Evolutionary conservation across 2,329 filamentous ascomycete genomes (phyloP).

Genomic region (Pseudogymnoascus verrucosus): DNA sequence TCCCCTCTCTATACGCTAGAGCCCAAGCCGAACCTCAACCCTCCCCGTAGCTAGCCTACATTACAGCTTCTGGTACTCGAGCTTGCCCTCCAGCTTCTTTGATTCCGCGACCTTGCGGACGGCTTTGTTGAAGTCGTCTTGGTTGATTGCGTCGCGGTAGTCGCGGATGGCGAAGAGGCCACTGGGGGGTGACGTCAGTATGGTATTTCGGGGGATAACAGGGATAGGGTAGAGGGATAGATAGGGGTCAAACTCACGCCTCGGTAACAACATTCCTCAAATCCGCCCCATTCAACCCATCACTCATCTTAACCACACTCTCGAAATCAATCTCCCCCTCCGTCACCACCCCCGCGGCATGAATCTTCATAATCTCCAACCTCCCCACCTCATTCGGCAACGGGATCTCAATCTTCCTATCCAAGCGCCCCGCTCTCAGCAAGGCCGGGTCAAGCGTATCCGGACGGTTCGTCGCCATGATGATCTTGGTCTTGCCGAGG

Average conservation of each 20-base stretch:
- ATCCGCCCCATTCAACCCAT: conserved; percentile 95
- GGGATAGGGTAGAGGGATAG: too few relatives aligned
- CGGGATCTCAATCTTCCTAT: conserved; percentile 96
- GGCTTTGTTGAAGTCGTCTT: conserved; percentile 99
- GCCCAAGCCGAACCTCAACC: not conserved
- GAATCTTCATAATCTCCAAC: conserved; percentile 96
- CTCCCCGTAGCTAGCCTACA: conserved; percentile 7
- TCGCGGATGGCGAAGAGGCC: conserved; percentile 98
- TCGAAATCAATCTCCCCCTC: conserved; percentile 98
- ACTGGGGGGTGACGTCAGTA: conserved; percentile 38
- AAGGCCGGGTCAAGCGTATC: conserved; percentile 93
- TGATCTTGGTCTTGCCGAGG: conserved; percentile 98
- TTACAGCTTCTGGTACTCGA: conserved; percentile 94
- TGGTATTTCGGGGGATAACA: conserved; percentile 3
- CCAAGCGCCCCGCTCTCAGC: conserved; percentile 83
- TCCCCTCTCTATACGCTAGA: not conserved
- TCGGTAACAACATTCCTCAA: conserved; percentile 96
- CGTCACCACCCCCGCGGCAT: conserved; percentile 74
- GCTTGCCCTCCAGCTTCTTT: conserved; percentile 97
- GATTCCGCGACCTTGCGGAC: conserved; percentile 94
- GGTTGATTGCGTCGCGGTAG: conserved; percentile 89
- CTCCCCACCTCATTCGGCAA: conserved; percentile 94
- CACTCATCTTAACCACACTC: conserved; percentile 99
- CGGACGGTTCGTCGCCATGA: conserved; percentile 98
- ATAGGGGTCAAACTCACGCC: conserved; percentile 55